Evolutionary conservation across 1,139 yeast genomes (phyloP), one percentile per base, ranked within the genome.

Genomic region (Suhomyces anneliseae): DNA sequence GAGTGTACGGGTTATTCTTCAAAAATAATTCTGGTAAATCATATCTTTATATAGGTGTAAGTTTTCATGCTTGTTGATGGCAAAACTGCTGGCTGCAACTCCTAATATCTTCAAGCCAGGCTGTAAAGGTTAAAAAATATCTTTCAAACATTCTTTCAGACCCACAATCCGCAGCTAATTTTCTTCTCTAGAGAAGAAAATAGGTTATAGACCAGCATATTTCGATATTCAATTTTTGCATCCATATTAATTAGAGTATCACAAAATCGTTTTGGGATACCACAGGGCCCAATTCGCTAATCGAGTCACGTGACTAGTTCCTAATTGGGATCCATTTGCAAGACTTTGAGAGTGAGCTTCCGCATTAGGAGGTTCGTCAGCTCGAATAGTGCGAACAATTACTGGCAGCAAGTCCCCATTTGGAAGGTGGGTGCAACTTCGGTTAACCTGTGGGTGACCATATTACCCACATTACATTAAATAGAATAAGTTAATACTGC

Each of bases 401-500:
- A 9, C 32, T 29, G 32, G 32, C 32, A 29, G 32, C 32, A 29
- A 29, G 9, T 29, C 14, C 27, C 46, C 44, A 29, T 15, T 46
- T 46, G 36, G 36, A 43, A 43, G 14, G 14, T 29, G 27, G 38
- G 38, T 43, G 42, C 44, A 40, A 39, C 26, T 27, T 19, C 27
- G 12, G 24, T 19, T 19, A 12, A 27, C 14, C n/a, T 37, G 9
- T 26, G n/a, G 24, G 27, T 29, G 27, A 37, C 12, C 12, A 37
- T 37, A n/a, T 15, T 24, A 37, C 27, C 12, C 39, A 19, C 33
- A n/a, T 27, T 15, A 14, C 24, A 11, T 27, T 15, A 14, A 11
- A 11, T 38, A 27, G 15, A 26, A 29, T 26, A 29, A 38, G 9
- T 31, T n/a, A 27, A 14, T 14, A 12, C 31, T 26, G 31, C 40